A percentile compares a stretch with the other conserved stretches of the same genome.
These are phyloP conservation scores for Komagataella populi DNA, from an alignment of 805 yeast genomes.

Conservation along the genomic window DNA sequence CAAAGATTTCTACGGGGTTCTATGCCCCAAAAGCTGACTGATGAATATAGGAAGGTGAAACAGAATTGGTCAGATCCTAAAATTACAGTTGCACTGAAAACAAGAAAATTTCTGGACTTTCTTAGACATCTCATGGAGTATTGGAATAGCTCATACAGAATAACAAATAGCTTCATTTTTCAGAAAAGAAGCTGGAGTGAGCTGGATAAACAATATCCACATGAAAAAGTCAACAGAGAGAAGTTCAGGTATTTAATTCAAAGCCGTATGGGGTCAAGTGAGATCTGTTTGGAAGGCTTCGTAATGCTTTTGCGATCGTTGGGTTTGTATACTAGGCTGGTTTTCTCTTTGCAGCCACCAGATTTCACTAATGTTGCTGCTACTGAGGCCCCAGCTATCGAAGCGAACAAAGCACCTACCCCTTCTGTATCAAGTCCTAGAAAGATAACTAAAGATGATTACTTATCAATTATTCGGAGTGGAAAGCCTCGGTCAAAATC, in stretches of 20 bases:
- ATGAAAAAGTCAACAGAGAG: constrained; percentile 18
- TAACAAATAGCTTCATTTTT: constrained; percentile 15
- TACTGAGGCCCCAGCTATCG: constrained; percentile 6
- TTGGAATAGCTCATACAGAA: constrained; percentile 31
- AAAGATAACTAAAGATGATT: constrained; percentile 1
- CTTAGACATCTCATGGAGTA: constrained; percentile 49
- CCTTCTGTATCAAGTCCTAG: constrained; percentile 15
- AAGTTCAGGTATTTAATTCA: constrained; percentile 30
- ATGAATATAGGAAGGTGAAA: constrained; percentile 14
- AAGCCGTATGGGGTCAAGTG: constrained; percentile 54
- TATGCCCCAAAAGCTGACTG: constrained; percentile 32
- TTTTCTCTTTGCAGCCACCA: constrained; percentile 82
- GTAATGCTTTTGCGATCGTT: constrained; percentile 61
- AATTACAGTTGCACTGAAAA: constrained; percentile 20
- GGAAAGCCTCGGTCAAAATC: background rate
- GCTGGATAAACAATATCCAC: constrained; percentile 32
- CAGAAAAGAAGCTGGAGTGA: constrained; percentile 26
- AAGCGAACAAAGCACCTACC: constrained; percentile 4
- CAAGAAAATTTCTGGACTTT: constrained; percentile 66
- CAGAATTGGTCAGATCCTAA: background rate
- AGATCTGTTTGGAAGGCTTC: constrained; percentile 79
- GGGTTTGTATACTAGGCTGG: constrained; percentile 59
- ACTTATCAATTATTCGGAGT: background rate
- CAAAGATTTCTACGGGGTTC: constrained; percentile 18
- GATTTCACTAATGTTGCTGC: constrained; percentile 44